Evolutionary conservation across 2,329 filamentous ascomycete genomes (phyloP), one percentile per base, ranked within the genome.

Genomic region (Teratosphaeria pseudoeucalypti): DNA sequence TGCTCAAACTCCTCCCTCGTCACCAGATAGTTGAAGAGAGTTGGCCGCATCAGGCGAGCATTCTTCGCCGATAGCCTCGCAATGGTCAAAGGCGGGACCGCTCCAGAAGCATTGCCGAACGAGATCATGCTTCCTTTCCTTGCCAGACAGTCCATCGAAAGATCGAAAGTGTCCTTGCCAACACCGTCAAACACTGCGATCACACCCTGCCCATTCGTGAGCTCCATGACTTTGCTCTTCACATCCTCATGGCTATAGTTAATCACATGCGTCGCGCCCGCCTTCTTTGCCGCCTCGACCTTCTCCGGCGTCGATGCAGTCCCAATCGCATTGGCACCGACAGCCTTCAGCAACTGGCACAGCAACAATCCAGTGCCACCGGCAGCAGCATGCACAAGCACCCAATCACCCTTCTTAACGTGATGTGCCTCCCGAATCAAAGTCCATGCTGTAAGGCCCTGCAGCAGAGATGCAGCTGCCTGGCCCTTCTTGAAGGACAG

Each of bases 141-240:
- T 65, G 86, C 88, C 58, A 92, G 80, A 66, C 85, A 82, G 64
- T 91, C 84, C 64, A 96, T 72, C 68, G 86, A 87, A 23, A 83
- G 79, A 66, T 96, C 89, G 75, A 94, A 95, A 0, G 92, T 96
- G 55, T 81, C 81, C 76, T 90, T 90, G 12, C 91, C 92, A 2
- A 96, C 89, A 6, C 89, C 88, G 71, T 96, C 91, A 71, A 90
- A 95, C 32, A 95, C 87, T 10, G 86, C 90, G 63, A 84, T 82
- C 2, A 87, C 85, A 7, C 92, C 92, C 61, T 84, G 76, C 0
- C 87, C 87, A 1, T 79, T 82, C 0, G 90, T 96, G 55, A 89
- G 84, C 70, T 88, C 81, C 67, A 81, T 77, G 6, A 90, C 85
- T 70, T 82, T 79, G 43, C 72, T 74, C 59, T 82, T 81, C 27